These are phyloP conservation scores for Penicillium canariense DNA, from an alignment of 495 filamentous ascomycete species.

Conservation along the genomic window DNA sequence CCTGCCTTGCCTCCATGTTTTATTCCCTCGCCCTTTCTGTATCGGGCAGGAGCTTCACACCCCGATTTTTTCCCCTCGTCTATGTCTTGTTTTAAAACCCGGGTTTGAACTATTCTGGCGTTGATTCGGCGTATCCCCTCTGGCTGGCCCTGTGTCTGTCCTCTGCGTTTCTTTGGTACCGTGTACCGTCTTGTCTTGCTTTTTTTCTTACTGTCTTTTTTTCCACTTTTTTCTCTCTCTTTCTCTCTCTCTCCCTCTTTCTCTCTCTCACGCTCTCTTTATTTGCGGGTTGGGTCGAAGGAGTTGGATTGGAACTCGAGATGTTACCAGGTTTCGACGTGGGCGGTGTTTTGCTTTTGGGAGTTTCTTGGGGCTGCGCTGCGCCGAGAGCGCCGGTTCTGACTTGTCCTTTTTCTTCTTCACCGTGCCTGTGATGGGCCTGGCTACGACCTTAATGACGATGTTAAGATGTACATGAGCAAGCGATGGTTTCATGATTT, in stretches of 20 bases:
- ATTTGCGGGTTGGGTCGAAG: slow-evolving; percentile 19
- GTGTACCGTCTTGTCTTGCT: slow-evolving; percentile 8
- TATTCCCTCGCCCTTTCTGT: neutral
- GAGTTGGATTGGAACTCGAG: slow-evolving; percentile 16
- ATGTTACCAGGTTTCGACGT: slow-evolving; percentile 21
- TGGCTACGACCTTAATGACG: slow-evolving; percentile 46
- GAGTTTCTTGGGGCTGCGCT: slow-evolving; percentile 32
- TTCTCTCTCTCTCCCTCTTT: slow-evolving; percentile 13
- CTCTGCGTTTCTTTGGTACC: neutral
- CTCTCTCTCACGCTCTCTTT: slow-evolving; percentile 9
- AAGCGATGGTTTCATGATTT: slow-evolving; percentile 40
- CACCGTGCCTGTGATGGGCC: slow-evolving; percentile 32
- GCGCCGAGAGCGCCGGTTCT: slow-evolving; percentile 23
- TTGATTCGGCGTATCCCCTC: neutral
- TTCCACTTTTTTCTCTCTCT: slow-evolving; percentile 8
- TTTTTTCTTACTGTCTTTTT: slow-evolving; percentile 10
- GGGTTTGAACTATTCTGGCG: neutral
- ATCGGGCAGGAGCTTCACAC: neutral
- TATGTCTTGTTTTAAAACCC: neutral
- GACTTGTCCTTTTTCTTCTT: slow-evolving; percentile 26
- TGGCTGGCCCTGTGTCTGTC: neutral
- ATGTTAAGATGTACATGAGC: slow-evolving; percentile 49
- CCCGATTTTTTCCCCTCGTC: neutral
- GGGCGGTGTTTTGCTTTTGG: slow-evolving; percentile 26
- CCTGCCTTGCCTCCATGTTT: neutral